Evolutionary conservation across 805 yeast genomes (phyloP).

Genomic region (Priceomyces castillae): DNA sequence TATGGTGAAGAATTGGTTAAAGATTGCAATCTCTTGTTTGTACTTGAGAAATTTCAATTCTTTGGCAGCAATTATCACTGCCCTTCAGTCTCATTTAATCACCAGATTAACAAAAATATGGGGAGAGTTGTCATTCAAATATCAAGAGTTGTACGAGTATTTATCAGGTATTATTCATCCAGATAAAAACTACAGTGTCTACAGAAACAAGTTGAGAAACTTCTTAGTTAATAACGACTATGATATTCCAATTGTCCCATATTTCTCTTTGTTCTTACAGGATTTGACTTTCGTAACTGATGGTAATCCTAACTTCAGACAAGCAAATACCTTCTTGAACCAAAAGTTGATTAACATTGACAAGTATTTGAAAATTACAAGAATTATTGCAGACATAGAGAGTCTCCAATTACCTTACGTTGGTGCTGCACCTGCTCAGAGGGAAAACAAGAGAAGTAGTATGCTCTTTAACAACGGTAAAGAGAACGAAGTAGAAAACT

Average conservation of each 20-base stretch:
- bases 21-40: constrained; percentile 67
- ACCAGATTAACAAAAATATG: constrained; percentile 62
- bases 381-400: constrained; percentile 64
- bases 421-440: constrained; percentile 12
- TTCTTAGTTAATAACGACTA: constrained; percentile 48
- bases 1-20: constrained; percentile 67
- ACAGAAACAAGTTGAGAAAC: constrained; percentile 60
- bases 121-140: constrained; percentile 57
- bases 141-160: constrained; percentile 59
- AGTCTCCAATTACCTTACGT: constrained; percentile 62
- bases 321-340: constrained; percentile 53
- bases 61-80: constrained; percentile 72
- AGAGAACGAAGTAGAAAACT: constrained; percentile 28
- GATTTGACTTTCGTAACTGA: constrained; percentile 80
- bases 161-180: constrained; percentile 71
- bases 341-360: constrained; percentile 69
- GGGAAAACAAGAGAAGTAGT: constrained; percentile 22
- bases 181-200: constrained; percentile 66
- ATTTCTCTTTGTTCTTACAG: constrained; percentile 68
- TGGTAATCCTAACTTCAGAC: constrained; percentile 71
- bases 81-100: constrained; percentile 69
- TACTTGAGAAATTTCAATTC: constrained; percentile 76
- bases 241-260: constrained; percentile 70
- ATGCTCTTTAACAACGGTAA: constrained; percentile 16
- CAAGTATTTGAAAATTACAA: constrained; percentile 65